Conservation (phyloP, 345 rosid genomes). For the Citrus trifoliata region DNA sequence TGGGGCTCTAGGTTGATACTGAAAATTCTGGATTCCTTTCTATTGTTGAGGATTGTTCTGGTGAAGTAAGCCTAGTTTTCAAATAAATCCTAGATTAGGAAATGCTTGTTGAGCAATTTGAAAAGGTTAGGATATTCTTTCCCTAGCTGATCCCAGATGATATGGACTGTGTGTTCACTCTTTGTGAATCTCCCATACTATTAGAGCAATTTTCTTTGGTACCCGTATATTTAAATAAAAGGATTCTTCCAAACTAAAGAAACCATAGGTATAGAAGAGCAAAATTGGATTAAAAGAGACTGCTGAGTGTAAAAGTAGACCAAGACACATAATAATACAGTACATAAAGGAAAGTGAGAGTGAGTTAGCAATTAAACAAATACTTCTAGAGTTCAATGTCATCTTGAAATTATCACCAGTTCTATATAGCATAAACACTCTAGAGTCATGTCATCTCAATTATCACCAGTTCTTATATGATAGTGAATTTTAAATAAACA, state of each 20-base stretch:
- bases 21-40: neutral
- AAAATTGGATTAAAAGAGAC: neutral
- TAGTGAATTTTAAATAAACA: neutral
- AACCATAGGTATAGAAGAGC: neutral
- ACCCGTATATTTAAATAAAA: neutral
- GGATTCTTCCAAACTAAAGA: neutral
- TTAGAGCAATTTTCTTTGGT: neutral
- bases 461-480: neutral
- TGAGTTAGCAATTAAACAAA: neutral
- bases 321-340: neutral
- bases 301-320: neutral
- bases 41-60: neutral
- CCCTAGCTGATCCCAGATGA: neutral
- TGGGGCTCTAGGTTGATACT: neutral
- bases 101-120: neutral
- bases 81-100: neutral
- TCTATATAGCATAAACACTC: too few relatives aligned
- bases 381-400: neutral
- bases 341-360: neutral
- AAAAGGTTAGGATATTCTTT: neutral
- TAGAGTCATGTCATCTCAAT: too few relatives aligned
- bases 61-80: neutral
- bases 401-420: neutral
- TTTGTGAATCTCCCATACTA: neutral
- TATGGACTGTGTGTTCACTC: neutral